Base-by-base conservation (phyloP, 2,329 filamentous ascomycete species). In the Colletotrichum echinochloae region DNA sequence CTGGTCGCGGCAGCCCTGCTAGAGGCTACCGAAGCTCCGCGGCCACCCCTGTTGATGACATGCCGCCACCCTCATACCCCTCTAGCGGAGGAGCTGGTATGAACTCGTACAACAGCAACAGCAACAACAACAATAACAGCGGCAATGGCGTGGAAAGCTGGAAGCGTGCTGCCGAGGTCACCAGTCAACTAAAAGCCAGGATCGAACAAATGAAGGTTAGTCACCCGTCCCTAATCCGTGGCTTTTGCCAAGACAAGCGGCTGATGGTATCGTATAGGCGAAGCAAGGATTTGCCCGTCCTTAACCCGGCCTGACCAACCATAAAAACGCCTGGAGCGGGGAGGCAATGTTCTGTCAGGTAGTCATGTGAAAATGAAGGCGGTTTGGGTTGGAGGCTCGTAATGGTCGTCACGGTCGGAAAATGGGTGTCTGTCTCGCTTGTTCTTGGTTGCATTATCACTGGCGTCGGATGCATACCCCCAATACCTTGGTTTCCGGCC, bases 161-260 rank as follows among this genome's bases (percentile, higher is more conserved):
- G 96, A 97, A 95, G 84, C 88, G 96, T 75, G 96, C 96, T 23
- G 96, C 96, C 2, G 96, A 99, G 84, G 96, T 99, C 68, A 99
- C 96, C 65, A 98, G 95, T 81, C 96, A 98, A 80, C 82, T 99
- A 77, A 99, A 98, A 85, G 94, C 95, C 62, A 90, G 96, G 79
- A 99, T 99, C 81, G 96, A 98, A 85, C 93, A 96, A 86, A 99
- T 99, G 96, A 99, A 98, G 88, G 89, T 89, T 77, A 74, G 83
- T 77, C 20, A 4, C 8, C 35, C 26, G 11, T 16, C 37, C 23
- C 11, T 20, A 8, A 20, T 62, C 37, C 37, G 12, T n/a, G 3
- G 18, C 5, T 8, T 28, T 20, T 28, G 44, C 49, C 51, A 70
- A 74, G 12, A 26, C 73, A 73, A 73, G 65, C 74, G 61, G 73